phyloP scores from a whole-genome alignment of 169 alveolate species.

The Miamiensis avidus region DNA sequence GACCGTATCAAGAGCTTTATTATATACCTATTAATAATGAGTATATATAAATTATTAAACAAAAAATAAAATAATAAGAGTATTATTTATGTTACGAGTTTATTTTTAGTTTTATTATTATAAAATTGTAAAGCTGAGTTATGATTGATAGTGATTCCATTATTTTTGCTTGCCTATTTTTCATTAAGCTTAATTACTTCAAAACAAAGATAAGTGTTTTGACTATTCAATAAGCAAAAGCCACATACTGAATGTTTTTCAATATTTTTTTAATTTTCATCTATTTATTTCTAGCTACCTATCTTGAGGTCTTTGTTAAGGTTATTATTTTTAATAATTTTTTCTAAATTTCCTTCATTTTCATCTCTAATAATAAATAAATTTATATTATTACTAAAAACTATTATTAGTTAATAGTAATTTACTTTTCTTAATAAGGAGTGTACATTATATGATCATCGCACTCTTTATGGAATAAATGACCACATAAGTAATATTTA shows the following conservation, averaged over 20 bases:
- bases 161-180: not conserved
- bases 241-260: not conserved
- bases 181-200: not conserved
- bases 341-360: not conserved
- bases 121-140: not conserved
- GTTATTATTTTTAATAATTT: too few relatives aligned
- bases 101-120: too few relatives aligned
- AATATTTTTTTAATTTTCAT: too few relatives aligned
- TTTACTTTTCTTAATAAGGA: not conserved
- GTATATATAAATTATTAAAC: too few relatives aligned
- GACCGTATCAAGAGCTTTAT: too few relatives aligned
- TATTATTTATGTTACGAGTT: not conserved
- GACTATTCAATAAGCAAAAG: not conserved
- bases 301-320: not conserved
- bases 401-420: too few relatives aligned
- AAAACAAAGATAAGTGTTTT: not conserved
- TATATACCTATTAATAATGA: too few relatives aligned
- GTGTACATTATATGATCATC: not conserved
- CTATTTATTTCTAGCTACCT: not conserved
- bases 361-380: too few relatives aligned
- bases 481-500: not conserved
- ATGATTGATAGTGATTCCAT: not conserved
- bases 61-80: not conserved
- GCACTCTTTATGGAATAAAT: not conserved
- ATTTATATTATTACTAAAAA: too few relatives aligned